phyloP scores from a whole-genome alignment of 805 yeast species.

The Lipomyces lipofer region DNA sequence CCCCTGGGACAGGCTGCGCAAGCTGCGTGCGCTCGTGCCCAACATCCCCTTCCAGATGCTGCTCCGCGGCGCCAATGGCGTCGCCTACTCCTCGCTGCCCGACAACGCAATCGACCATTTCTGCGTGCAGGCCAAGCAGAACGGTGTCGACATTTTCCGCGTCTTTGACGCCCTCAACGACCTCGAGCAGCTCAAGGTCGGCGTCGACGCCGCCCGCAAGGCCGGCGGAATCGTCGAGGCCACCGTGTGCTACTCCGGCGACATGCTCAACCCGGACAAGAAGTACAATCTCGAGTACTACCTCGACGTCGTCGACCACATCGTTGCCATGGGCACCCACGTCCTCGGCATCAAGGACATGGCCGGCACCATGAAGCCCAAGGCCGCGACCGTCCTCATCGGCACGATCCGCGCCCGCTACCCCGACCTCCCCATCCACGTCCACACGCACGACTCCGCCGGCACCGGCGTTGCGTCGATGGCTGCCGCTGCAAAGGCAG shows the following conservation, averaged over 20 bases:
- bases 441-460: slow-evolving; percentile 98
- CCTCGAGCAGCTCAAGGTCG: slow-evolving; percentile 93
- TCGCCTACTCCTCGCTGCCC: slow-evolving; percentile 95
- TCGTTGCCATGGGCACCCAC: slow-evolving; percentile 94
- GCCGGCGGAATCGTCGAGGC: slow-evolving; percentile 99
- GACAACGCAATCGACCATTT: slow-evolving; percentile 99
- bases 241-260: slow-evolving; percentile 98
- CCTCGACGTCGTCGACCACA: slow-evolving; percentile 72
- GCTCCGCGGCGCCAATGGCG: slow-evolving; percentile 99
- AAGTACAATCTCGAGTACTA: slow-evolving; percentile 94
- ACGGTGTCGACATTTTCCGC: slow-evolving; percentile 96
- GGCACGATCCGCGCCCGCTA: slow-evolving; percentile 78
- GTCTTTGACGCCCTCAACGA: slow-evolving; percentile 98
- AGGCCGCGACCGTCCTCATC: slow-evolving; percentile 82
- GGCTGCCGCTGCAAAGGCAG: slow-evolving; percentile 91
- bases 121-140: slow-evolving; percentile 89
- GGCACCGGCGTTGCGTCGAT: slow-evolving; percentile 99
- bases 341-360: slow-evolving; percentile 96
- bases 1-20: slow-evolving; percentile 96
- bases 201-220: slow-evolving; percentile 95
- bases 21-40: slow-evolving; percentile 86
- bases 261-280: slow-evolving; percentile 93
- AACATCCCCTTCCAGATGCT: slow-evolving; percentile 99
- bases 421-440: slow-evolving; percentile 96
- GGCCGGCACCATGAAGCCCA: slow-evolving; percentile 99